Conservation (phyloP, 1,284 basidiomycete species). For the Malassezia caprae region DNA sequence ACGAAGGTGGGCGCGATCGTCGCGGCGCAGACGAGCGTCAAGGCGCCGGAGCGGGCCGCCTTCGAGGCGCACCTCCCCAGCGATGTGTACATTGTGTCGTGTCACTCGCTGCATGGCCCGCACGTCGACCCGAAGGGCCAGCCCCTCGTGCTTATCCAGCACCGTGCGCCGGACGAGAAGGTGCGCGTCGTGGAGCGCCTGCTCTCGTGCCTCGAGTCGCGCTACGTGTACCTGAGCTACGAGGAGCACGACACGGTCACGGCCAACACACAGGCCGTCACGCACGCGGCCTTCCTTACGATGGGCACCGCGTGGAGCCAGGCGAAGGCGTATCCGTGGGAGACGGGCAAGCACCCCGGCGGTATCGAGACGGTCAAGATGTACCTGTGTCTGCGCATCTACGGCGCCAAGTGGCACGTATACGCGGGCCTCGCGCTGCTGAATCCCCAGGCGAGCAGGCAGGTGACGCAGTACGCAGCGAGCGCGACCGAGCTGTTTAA, state of each 20-base stretch:
- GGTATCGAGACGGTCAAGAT: slow-evolving; percentile 98
- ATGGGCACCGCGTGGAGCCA: slow-evolving; percentile 95
- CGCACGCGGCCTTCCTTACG: slow-evolving; percentile 94
- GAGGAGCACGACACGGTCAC: slow-evolving; percentile 93
- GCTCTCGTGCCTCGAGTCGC: slow-evolving; percentile 65
- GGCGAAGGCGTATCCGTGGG: slow-evolving; percentile 79
- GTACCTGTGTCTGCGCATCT: slow-evolving; percentile 81
- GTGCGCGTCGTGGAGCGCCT: slow-evolving; percentile 72
- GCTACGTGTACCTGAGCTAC: slow-evolving; percentile 84
- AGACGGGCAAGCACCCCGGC: slow-evolving; percentile 80
- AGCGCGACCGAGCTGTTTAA: slow-evolving; percentile 85
- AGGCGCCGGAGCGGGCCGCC: slow-evolving; percentile 80
- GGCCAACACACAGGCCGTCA: slow-evolving; percentile 95
- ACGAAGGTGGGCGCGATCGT: slow-evolving; percentile 88
- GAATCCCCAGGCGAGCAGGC: slow-evolving; percentile 78
- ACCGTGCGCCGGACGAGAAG: slow-evolving; percentile 67
- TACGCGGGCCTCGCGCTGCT: slow-evolving; percentile 94
- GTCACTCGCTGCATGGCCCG: slow-evolving; percentile 90
- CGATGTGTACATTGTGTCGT: slow-evolving; percentile 80
- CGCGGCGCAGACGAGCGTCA: slow-evolving; percentile 90
- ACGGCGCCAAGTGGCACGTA: slow-evolving; percentile 96
- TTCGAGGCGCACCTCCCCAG: slow-evolving; percentile 79
- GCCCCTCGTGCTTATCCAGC: slow-evolving; percentile 80
- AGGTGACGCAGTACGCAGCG: slow-evolving; percentile 76
- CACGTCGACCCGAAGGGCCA: slow-evolving; percentile 82